Conservation (phyloP, 345 rosid species). For the Excoecaria agallocha region DNA sequence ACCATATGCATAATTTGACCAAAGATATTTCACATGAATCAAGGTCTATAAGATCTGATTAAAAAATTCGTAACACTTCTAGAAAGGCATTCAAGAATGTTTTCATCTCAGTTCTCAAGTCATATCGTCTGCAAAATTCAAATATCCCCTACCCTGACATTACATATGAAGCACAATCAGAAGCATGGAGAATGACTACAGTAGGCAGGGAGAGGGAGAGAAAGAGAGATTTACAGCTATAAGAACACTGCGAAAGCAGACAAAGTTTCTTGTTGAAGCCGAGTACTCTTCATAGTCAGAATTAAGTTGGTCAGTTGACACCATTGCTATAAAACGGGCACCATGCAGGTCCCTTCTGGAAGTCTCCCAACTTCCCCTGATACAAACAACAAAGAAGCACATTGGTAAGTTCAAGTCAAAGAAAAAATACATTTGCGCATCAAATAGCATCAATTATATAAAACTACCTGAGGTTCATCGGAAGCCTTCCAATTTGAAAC, state of each 20-base stretch:
- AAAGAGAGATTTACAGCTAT: conserved; percentile 49
- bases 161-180: not conserved
- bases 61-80: not conserved
- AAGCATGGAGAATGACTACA: not conserved
- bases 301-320: conserved; percentile 54
- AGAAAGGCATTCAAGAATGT: too few species aligned
- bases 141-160: too few species aligned
- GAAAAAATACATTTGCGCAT: not conserved
- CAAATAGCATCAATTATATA: not conserved
- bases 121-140: too few species aligned
- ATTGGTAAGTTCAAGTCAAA: not conserved
- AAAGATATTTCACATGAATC: not conserved
- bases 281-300: conserved; percentile 48
- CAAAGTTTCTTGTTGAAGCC: conserved; percentile 51
- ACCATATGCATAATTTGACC: not conserved
- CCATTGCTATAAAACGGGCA: conserved; percentile 62
- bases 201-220: not conserved
- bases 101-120: too few species aligned
- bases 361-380: conserved; percentile 76
- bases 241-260: conserved; percentile 61
- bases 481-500: conserved; percentile 68
- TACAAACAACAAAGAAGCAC: not conserved
- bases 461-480: conserved; percentile 65
- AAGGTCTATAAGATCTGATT: not conserved
- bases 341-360: conserved; percentile 49